Evolutionary conservation across 306 rosid genomes (phyloP).

Genomic region (Glycyrrhiza uralensis): DNA sequence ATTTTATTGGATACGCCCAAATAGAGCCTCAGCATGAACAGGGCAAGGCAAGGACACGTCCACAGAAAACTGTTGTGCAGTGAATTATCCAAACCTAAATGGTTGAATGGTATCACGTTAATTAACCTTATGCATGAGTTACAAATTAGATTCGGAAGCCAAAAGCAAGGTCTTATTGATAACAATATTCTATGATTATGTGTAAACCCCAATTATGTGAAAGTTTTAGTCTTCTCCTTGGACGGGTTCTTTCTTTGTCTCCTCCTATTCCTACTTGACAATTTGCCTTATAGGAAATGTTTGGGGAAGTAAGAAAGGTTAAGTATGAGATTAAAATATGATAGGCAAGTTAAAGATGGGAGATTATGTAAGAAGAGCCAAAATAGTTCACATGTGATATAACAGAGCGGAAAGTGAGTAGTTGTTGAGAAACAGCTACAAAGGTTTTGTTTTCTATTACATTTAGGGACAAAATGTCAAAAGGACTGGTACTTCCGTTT

Average conservation of each 20-base stretch:
- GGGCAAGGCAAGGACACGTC: not conserved
- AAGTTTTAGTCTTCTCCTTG: no score
- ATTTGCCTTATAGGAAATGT: not conserved
- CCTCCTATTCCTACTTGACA: not conserved
- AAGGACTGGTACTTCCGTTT: conserved; percentile 20
- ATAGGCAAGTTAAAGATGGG: not conserved
- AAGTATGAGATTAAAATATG: not conserved
- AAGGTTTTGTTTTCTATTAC: conserved; percentile 19
- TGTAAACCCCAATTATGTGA: not conserved
- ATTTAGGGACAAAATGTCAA: conserved; percentile 40
- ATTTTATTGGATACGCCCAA: conserved; percentile 1
- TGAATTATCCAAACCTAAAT: not conserved
- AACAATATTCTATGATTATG: not conserved
- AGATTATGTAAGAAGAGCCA: conserved; percentile 15
- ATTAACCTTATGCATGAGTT: not conserved
- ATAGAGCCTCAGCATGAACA: not conserved
- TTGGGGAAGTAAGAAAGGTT: not conserved
- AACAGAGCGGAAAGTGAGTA: conserved; percentile 35
- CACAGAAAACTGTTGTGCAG: not conserved
- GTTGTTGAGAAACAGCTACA: conserved; percentile 54
- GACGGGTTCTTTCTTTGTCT: no score
- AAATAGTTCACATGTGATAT: conserved; percentile 44
- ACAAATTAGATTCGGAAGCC: not conserved
- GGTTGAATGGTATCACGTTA: not conserved
- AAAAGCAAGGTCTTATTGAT: not conserved